Conservation (phyloP, 2,329 filamentous ascomycete genomes). For the Paramyrothecium roridum region DNA sequence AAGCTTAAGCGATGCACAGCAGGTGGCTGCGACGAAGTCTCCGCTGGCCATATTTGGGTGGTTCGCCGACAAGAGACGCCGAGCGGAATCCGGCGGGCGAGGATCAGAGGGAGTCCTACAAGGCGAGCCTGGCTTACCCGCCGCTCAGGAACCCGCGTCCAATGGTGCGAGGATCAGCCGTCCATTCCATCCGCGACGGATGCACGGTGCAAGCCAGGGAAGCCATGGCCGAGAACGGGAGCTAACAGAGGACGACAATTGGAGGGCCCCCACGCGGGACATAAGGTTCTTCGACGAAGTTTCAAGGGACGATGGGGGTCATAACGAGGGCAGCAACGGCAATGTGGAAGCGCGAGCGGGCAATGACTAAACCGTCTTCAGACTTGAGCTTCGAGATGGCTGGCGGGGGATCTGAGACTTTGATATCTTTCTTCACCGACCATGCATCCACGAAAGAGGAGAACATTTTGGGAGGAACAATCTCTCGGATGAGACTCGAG, state of each 20-base stretch:
- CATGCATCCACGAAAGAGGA: too few species aligned
- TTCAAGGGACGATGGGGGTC: not conserved
- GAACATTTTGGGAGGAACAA: too few species aligned
- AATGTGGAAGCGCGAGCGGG: too few species aligned
- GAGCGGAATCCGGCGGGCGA: not conserved
- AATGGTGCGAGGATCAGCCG: not conserved
- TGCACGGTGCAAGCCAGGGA: not conserved
- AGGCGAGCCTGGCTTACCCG: not conserved
- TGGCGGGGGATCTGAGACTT: too few species aligned
- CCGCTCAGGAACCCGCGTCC: not conserved
- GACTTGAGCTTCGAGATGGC: too few species aligned
- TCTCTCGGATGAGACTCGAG: too few species aligned
- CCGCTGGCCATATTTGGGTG: not conserved
- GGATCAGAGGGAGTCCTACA: not conserved
- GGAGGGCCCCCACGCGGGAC: not conserved
- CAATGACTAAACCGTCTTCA: too few species aligned
- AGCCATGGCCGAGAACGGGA: not conserved
- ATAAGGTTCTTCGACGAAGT: not conserved
- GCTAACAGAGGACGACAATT: not conserved
- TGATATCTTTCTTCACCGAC: too few species aligned
- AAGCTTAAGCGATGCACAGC: slow-evolving; percentile 12
- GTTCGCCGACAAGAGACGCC: not conserved
- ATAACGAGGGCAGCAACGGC: not conserved
- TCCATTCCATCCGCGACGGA: not conserved
- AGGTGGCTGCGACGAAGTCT: not conserved